Base-by-base conservation (phyloP, 345 rosid species). In the Populus deltoides region DNA sequence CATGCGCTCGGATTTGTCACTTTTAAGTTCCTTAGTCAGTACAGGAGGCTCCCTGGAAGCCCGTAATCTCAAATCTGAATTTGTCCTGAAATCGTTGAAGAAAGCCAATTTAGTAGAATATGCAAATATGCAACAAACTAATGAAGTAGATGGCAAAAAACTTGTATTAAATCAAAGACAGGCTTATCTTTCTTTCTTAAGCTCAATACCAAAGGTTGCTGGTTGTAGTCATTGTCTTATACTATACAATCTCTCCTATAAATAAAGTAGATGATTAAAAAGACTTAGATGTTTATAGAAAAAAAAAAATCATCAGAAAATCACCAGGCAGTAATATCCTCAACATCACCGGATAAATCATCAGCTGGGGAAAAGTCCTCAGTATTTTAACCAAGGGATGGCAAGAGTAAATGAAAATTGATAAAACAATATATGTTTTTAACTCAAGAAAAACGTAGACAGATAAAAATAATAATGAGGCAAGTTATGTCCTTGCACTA, bases 11-110 rank as follows among this genome's bases (percentile, higher is more conserved):
- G 27, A 66, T 74, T 84, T 83, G 74, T 83, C 84, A 66, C 72
- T 75, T 81, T 67, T 63, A 62, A 77, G 74, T 86, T 85, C 87
- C 80, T 75, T 75, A 24, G 85, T 77, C 78, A 88, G 67, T 57
- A 63, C 81, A 9, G 81, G 75, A 65, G 83, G 80, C 73, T 88
- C 86, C 77, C 67, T 78, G 18, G 87, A 83, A 33, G 84, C 88
- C 83, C 77, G 80, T 83, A 85, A 72, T 72, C 78, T 83, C 27
- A 83, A 38, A 78, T 76, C 81, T 33, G 81, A 63, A 75, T 53
- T 74, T 39, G 69, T 86, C 87, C 89, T 89, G 88, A 79, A 83
- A 79, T 81, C 31, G 31, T 65, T 73, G 38, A n/a, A 70, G n/a
- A 69, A 55, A 13, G 53, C 68, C 76, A 45, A 78, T 51, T 72